phyloP scores from a whole-genome alignment of 1,139 yeast species.

The Hemisphaericaspora lyxosophila region DNA sequence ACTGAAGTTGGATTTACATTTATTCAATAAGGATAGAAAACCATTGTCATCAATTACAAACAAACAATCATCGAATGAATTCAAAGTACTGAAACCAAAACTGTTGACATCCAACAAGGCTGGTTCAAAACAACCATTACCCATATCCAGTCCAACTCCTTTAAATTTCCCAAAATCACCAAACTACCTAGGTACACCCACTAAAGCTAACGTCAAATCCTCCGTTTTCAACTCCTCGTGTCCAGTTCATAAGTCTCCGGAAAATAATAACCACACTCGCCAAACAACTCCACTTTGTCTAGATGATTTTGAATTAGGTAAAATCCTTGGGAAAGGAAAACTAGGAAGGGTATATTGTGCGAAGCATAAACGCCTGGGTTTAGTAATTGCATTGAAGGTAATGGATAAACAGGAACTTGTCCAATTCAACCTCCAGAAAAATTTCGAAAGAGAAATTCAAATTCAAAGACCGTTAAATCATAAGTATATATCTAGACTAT shows the following conservation, averaged over 20 bases:
- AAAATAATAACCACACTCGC: neutral
- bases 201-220: too few relatives aligned
- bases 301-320: conserved; percentile 82
- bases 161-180: neutral
- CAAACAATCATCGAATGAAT: conserved; percentile 1
- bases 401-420: conserved; percentile 82
- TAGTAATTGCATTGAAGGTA: conserved; percentile 84
- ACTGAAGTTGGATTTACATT: too few relatives aligned
- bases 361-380: conserved; percentile 70
- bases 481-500: conserved; percentile 74
- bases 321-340: conserved; percentile 88
- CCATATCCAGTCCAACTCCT: neutral
- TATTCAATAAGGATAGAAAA: conserved; percentile 2
- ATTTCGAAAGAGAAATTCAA: conserved; percentile 87
- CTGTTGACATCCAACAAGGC: neutral
- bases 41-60: neutral
- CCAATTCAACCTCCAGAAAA: conserved; percentile 78
- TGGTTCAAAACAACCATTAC: neutral
- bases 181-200: conserved; percentile 4
- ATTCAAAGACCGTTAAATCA: conserved; percentile 80
- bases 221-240: neutral
- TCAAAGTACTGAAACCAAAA: conserved; percentile 6
- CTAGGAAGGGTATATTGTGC: conserved; percentile 93
- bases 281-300: conserved; percentile 20
- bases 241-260: conserved; percentile 3